Evolutionary conservation across 2,329 filamentous ascomycete genomes (phyloP).

Genomic region (Cladosporium colombiae): DNA sequence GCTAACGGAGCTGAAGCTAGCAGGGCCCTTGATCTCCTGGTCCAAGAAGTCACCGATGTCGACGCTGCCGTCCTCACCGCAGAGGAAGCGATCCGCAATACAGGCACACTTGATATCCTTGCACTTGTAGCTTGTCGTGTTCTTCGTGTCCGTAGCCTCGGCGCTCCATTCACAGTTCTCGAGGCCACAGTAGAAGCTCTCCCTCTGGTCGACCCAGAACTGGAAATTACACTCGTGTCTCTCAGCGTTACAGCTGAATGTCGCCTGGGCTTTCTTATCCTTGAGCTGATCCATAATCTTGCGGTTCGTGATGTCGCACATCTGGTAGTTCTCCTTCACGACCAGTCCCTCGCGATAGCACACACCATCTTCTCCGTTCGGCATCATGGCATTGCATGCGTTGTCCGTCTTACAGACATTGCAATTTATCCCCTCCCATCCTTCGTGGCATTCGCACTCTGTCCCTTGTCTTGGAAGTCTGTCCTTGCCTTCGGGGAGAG

Average conservation of each 20-base stretch:
- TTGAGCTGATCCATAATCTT: slow-evolving; percentile 88
- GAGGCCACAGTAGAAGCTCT: slow-evolving; percentile 95
- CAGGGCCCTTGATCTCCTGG: slow-evolving; percentile 81
- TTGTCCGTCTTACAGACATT: slow-evolving; percentile 82
- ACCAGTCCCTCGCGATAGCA: slow-evolving; percentile 91
- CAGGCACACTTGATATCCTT: slow-evolving; percentile 83
- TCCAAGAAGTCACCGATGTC: slow-evolving; percentile 88
- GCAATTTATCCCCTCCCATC: slow-evolving; percentile 97
- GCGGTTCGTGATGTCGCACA: slow-evolving; percentile 94
- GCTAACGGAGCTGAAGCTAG: slow-evolving; percentile 71
- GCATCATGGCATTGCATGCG: slow-evolving; percentile 87
- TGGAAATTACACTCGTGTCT: slow-evolving; percentile 87
- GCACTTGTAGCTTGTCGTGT: slow-evolving; percentile 83
- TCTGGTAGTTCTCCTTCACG: slow-evolving; percentile 93
- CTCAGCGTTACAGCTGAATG: slow-evolving; percentile 83
- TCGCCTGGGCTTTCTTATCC: slow-evolving; percentile 84
- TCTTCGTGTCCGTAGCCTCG: slow-evolving; percentile 68
- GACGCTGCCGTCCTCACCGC: slow-evolving; percentile 85
- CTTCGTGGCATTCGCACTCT: slow-evolving; percentile 82
- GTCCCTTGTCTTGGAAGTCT: slow-evolving; percentile 71
- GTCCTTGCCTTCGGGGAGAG: slow-evolving; percentile 76
- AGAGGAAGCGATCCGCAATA: slow-evolving; percentile 88
- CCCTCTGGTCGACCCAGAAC: slow-evolving; percentile 92
- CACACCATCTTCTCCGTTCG: slow-evolving; percentile 75
- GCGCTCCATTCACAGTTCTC: slow-evolving; percentile 75